Percentiles rank a stretch among this genome's conserved stretches.
phyloP scores from a whole-genome alignment of 495 filamentous ascomycete species.

The Terfezia claveryi region DNA sequence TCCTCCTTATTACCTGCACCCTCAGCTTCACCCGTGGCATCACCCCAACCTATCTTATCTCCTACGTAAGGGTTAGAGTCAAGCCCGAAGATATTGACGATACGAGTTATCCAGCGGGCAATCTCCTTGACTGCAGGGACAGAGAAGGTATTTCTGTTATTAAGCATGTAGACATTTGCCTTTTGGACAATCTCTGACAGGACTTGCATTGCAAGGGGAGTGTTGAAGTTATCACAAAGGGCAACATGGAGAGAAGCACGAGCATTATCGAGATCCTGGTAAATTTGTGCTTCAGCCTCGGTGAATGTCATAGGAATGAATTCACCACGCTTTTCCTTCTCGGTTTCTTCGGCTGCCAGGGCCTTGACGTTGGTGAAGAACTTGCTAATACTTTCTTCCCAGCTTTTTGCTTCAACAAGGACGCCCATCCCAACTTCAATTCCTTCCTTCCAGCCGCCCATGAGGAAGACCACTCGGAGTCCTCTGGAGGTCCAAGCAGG shows the following conservation, averaged over 20 bases:
- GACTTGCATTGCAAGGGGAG: conserved; percentile 47
- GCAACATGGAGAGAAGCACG: conserved; percentile 42
- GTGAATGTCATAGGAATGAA: background rate
- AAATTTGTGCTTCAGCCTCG: background rate
- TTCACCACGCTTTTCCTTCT: conserved; percentile 20
- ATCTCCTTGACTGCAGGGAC: conserved; percentile 32
- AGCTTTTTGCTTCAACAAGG: conserved; percentile 43
- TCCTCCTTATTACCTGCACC: conserved; percentile 27
- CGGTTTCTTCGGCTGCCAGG: conserved; percentile 25
- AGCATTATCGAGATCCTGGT: conserved; percentile 34
- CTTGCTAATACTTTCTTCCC: conserved; percentile 71
- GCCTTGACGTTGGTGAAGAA: conserved; percentile 71
- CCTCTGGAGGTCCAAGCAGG: conserved; percentile 56
- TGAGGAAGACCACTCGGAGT: conserved; percentile 68
- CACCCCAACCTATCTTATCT: conserved; percentile 61
- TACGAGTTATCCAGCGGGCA: conserved; percentile 60
- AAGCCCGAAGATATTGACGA: conserved; percentile 70
- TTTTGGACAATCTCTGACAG: conserved; percentile 55
- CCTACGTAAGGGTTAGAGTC: conserved; percentile 39
- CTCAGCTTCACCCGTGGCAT: conserved; percentile 32
- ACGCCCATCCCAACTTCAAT: conserved; percentile 78
- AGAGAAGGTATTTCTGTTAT: conserved; percentile 26
- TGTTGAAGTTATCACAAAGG: conserved; percentile 78
- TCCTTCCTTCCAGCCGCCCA: conserved; percentile 73
- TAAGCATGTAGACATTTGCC: conserved; percentile 40